Conservation (phyloP, 73 alveolate species). For the Stentor roeselii region DNA sequence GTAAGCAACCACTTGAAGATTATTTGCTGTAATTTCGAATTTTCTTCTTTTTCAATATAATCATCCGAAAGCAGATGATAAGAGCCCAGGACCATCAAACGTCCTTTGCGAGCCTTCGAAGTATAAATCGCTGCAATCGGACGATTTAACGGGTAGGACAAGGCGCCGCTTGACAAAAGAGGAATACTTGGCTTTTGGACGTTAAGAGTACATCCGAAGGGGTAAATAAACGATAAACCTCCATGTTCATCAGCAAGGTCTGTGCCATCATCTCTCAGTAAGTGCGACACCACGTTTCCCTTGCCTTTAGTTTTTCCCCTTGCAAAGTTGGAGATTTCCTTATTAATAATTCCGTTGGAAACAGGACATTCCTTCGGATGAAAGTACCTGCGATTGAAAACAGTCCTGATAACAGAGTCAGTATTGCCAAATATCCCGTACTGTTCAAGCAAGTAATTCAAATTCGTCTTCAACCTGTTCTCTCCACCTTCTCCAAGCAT, state of each 20-base stretch:
- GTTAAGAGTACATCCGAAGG: conserved; percentile 90
- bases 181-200: conserved; percentile 75
- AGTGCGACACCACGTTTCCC: conserved; percentile 49
- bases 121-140: conserved; percentile 34
- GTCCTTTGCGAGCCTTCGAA: conserved; percentile 36
- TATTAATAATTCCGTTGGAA: conserved; percentile 64
- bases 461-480: conserved; percentile 67
- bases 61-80: conserved; percentile 49
- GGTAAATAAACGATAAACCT: conserved; percentile 72
- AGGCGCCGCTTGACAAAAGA: conserved; percentile 80
- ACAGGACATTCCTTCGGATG: conserved; percentile 94
- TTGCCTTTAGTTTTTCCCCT: conserved; percentile 35
- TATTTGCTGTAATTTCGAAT: conserved; percentile 72
- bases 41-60: conserved; percentile 54
- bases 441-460: conserved; percentile 81
- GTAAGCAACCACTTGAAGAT: conserved; percentile 74
- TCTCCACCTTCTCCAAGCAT: conserved; percentile 93
- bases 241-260: conserved; percentile 58
- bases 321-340: conserved; percentile 40
- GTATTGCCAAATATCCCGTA: conserved; percentile 78
- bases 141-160: conserved; percentile 85
- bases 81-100: conserved; percentile 58
- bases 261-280: conserved; percentile 48
- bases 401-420: conserved; percentile 89
- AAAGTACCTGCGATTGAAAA: conserved; percentile 76